Evolutionary conservation across 495 filamentous ascomycete species (phyloP).

Genomic region (Penicillium lagena): DNA sequence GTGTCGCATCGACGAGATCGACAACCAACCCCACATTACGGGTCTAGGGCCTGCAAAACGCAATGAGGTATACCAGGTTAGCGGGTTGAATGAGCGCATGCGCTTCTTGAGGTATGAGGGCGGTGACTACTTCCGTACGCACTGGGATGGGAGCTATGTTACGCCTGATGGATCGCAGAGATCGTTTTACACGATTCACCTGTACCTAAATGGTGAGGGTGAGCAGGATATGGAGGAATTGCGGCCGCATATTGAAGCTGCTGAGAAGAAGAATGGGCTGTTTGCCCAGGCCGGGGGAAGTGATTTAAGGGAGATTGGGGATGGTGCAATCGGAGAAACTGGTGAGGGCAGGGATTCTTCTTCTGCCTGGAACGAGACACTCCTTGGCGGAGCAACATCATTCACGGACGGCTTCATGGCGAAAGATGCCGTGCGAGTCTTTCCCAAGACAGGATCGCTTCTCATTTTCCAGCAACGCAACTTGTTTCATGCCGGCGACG

Average conservation of each 20-base stretch:
- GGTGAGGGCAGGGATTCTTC: neutral
- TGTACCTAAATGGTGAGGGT: slow-evolving; percentile 70
- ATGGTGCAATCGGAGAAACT: neutral
- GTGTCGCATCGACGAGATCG: slow-evolving; percentile 24
- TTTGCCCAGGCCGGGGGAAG: slow-evolving; percentile 6
- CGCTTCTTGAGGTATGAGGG: slow-evolving; percentile 72
- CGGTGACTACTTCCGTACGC: slow-evolving; percentile 73
- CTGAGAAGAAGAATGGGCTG: slow-evolving; percentile 6
- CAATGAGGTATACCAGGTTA: slow-evolving; percentile 47
- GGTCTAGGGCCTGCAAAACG: slow-evolving; percentile 38
- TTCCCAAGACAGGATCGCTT: slow-evolving; percentile 64
- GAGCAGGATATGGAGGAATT: slow-evolving; percentile 35
- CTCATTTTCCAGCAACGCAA: slow-evolving; percentile 71
- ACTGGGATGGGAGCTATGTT: slow-evolving; percentile 65
- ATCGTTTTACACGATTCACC: slow-evolving; percentile 71
- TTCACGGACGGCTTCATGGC: slow-evolving; percentile 44
- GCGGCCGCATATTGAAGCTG: slow-evolving; percentile 13
- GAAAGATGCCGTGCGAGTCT: slow-evolving; percentile 49
- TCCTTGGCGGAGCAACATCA: slow-evolving; percentile 56
- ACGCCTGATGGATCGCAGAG: slow-evolving; percentile 51
- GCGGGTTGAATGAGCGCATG: slow-evolving; percentile 67
- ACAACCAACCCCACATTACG: slow-evolving; percentile 36
- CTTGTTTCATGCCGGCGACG: slow-evolving; percentile 67
- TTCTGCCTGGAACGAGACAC: neutral
- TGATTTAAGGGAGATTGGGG: slow-evolving; percentile 3